phyloP scores from a whole-genome alignment of 2,329 filamentous ascomycete genomes.

The Cytospora chrysosperma region DNA sequence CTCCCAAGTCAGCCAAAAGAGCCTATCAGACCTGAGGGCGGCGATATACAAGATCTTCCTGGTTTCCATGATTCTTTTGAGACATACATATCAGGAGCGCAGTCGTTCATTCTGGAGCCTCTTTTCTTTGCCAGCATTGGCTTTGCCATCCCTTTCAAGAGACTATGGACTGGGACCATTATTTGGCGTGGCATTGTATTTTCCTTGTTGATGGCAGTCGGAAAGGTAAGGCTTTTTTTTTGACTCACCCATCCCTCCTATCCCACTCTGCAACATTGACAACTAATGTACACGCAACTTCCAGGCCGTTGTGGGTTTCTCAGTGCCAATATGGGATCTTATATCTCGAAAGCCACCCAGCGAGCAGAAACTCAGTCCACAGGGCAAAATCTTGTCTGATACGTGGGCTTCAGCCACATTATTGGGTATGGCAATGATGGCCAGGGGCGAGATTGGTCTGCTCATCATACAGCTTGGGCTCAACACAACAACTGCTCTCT shows the following conservation, averaged over 20 bases:
- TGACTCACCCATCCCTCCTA: no score
- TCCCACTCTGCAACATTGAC: no score
- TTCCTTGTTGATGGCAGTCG: constrained; percentile 52
- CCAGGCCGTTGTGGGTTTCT: constrained; percentile 25
- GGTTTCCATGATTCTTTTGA: constrained; percentile 41
- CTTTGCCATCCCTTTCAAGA: constrained; percentile 58
- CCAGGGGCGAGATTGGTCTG: constrained; percentile 61
- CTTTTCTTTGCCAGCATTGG: constrained; percentile 60
- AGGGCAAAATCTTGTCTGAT: neutral
- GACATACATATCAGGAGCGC: constrained; percentile 36
- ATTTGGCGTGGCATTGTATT: constrained; percentile 60
- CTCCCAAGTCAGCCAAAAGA: constrained; percentile 37
- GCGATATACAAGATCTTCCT: constrained; percentile 36
- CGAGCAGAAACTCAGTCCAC: neutral
- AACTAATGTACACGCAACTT: no score
- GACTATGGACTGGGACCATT: constrained; percentile 50
- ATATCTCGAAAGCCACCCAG: constrained; percentile 38
- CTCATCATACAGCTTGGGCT: constrained; percentile 43
- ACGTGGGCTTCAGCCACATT: constrained; percentile 45
- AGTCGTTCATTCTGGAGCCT: constrained; percentile 49
- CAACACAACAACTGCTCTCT: constrained; percentile 44
- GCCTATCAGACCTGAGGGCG: constrained; percentile 36
- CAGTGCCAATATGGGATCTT: constrained; percentile 36
- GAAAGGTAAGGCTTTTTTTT: constrained; percentile 31
- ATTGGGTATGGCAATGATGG: constrained; percentile 57